Evolutionary conservation across 2,329 filamentous ascomycete genomes (phyloP).

Genomic region (Hymenoscyphus salicellus): DNA sequence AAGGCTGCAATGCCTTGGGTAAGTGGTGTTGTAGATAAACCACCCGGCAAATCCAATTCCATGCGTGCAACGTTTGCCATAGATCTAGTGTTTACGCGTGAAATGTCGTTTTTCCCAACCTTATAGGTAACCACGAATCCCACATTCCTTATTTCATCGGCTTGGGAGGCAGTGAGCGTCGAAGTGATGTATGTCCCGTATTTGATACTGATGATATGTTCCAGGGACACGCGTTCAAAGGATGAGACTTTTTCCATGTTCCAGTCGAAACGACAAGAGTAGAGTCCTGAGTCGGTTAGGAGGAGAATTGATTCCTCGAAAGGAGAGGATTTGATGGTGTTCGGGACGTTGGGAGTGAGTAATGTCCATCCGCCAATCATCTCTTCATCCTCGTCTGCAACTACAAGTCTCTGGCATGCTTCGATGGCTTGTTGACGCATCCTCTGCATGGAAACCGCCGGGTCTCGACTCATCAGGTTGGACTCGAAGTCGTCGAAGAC

Average conservation of each 20-base stretch:
- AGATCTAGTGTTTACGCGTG: slow-evolving; percentile 81
- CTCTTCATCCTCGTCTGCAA: slow-evolving; percentile 79
- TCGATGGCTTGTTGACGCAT: slow-evolving; percentile 89
- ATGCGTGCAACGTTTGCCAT: slow-evolving; percentile 52
- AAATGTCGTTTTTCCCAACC: slow-evolving; percentile 66
- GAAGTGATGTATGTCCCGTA: slow-evolving; percentile 88
- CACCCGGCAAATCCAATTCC: slow-evolving; percentile 21
- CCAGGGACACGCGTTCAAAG: slow-evolving; percentile 81
- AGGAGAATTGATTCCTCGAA: slow-evolving; percentile 88
- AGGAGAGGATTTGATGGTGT: slow-evolving; percentile 65
- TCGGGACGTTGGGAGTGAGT: slow-evolving; percentile 68
- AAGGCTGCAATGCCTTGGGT: slow-evolving; percentile 15
- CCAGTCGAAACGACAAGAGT: slow-evolving; percentile 92
- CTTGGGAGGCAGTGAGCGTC: slow-evolving; percentile 73
- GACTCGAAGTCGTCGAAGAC: slow-evolving; percentile 94
- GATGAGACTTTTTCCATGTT: slow-evolving; percentile 89
- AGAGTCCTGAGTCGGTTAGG: slow-evolving; percentile 79
- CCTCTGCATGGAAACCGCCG: slow-evolving; percentile 79
- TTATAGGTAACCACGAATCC: slow-evolving; percentile 79
- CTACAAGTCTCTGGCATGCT: slow-evolving; percentile 79
- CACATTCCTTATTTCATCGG: slow-evolving; percentile 75
- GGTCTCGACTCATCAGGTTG: slow-evolving; percentile 89
- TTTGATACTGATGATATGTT: slow-evolving; percentile 68
- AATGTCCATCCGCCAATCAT: slow-evolving; percentile 88
- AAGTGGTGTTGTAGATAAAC: slow-evolving; percentile 15